Evolutionary conservation across 1,139 yeast genomes (phyloP).

Genomic region (Yamadazyma trypodendri): DNA sequence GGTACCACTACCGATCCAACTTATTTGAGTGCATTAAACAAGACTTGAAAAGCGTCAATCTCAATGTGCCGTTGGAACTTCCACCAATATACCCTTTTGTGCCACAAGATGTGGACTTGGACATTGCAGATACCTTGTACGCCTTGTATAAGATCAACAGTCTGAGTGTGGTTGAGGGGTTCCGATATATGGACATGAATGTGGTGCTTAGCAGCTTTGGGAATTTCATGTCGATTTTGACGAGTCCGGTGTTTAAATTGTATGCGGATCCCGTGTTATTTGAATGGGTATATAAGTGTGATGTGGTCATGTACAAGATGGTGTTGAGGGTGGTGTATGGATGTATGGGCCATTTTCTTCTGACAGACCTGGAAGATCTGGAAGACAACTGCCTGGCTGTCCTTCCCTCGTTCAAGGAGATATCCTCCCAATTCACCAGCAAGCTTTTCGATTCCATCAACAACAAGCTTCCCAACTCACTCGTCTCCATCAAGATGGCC

Average conservation of each 20-base stretch:
- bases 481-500: conserved; percentile 51
- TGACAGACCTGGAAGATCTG: no score
- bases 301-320: conserved; percentile 57
- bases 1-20: conserved; percentile 33
- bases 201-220: conserved; percentile 54
- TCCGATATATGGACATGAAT: conserved; percentile 67
- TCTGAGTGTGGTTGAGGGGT: conserved; percentile 57
- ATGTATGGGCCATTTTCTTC: conserved; percentile 1
- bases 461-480: conserved; percentile 49
- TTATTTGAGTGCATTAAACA: conserved; percentile 31
- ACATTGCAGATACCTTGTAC: conserved; percentile 59
- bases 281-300: conserved; percentile 69
- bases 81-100: conserved; percentile 56
- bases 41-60: conserved; percentile 20
- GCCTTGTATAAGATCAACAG: conserved; percentile 66
- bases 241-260: conserved; percentile 64
- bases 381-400: no score
- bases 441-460: conserved; percentile 36
- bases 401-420: no score
- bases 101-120: conserved; percentile 50
- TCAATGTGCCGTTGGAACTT: conserved; percentile 36
- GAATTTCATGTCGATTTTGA: conserved; percentile 58
- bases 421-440: conserved; percentile 33
- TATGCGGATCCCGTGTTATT: conserved; percentile 49
- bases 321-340: conserved; percentile 59